Conservation (phyloP, 176 grass and related monocot genomes). For the Zoysia pacifica region DNA sequence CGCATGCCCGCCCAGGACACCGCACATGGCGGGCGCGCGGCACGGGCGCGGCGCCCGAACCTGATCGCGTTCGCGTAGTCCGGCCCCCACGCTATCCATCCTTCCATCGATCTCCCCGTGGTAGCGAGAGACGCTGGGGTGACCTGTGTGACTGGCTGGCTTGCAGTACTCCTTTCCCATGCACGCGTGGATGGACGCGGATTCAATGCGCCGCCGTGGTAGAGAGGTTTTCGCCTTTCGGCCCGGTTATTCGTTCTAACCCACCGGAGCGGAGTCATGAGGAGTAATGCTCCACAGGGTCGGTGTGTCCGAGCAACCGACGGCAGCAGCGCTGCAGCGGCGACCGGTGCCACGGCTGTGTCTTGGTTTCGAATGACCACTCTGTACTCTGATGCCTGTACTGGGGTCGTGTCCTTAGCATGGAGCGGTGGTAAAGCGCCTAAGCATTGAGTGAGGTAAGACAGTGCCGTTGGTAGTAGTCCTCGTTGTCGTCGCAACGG, state of each 20-base stretch:
- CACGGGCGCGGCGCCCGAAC: background rate
- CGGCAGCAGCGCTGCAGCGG: background rate
- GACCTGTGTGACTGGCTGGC: background rate
- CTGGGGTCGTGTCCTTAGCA: background rate
- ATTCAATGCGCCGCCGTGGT: slow-evolving; percentile 56
- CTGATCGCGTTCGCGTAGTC: background rate
- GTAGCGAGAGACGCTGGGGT: background rate
- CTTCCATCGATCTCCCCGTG: no score
- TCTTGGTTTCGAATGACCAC: background rate
- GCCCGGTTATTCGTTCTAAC: background rate
- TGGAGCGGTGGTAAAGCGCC: background rate
- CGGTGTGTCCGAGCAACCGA: slow-evolving; percentile 20
- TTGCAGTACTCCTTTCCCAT: background rate
- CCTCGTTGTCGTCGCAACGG: background rate
- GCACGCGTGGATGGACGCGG: background rate
- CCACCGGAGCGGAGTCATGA: background rate
- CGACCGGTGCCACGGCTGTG: background rate
- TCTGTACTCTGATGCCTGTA: background rate
- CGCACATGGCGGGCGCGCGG: background rate
- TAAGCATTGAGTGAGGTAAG: background rate
- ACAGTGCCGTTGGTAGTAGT: background rate
- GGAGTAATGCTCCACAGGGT: background rate
- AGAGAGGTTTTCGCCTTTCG: background rate
- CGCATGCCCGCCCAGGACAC: background rate
- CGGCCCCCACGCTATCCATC: background rate